Base-by-base conservation (phyloP, 768 basidiomycete species). In the Russula olivacea region DNA sequence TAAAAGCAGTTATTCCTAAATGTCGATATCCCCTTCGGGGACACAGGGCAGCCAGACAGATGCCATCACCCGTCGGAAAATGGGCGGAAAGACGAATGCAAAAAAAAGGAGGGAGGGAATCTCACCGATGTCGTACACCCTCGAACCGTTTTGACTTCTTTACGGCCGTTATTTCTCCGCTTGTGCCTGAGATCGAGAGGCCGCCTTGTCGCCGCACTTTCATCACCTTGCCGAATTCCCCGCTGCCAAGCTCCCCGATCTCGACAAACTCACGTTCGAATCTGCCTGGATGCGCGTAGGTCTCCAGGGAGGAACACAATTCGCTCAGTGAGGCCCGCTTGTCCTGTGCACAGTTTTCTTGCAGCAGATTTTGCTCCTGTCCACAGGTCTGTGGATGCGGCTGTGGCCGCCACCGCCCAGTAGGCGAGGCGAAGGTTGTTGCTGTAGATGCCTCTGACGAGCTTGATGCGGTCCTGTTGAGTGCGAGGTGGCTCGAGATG, bases 101-200 rank as follows among this genome's bases (percentile, higher is more conserved):
- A 52, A 59, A 52, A 21, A 52, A 52, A 45, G 19, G 6, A 19
- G 34, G 57, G 60, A n/a, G n/a, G n/a, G 41, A 15, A 34, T 76
- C 85, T 70, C 73, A 95, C 91, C 96, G 82, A 76, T 97, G 95
- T 74, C 89, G 88, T 45, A 82, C 83, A 30, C 96, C 96, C 70
- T 93, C 90, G 68, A 97, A 95, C 36, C 84, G 82, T 76, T 95
- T 94, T 34, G 92, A 95, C 72, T 91, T 89, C 80, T 99, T 99
- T 70, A 99, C 85, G 11, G 96, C 96, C 73, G 81, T 95, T 38
- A 91, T 74, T 53, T 76, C 68, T 19, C 68, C 68, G 25, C 64
- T 21, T 1, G 43, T 58, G 51, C 61, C 57, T 47, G 61, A 36
- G 28, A 25, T 68, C 11, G 57, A 61, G 3, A 79, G 75, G 64